Base-by-base conservation (phyloP, 495 filamentous ascomycete species). In the Neurospora intermedia region DNA sequence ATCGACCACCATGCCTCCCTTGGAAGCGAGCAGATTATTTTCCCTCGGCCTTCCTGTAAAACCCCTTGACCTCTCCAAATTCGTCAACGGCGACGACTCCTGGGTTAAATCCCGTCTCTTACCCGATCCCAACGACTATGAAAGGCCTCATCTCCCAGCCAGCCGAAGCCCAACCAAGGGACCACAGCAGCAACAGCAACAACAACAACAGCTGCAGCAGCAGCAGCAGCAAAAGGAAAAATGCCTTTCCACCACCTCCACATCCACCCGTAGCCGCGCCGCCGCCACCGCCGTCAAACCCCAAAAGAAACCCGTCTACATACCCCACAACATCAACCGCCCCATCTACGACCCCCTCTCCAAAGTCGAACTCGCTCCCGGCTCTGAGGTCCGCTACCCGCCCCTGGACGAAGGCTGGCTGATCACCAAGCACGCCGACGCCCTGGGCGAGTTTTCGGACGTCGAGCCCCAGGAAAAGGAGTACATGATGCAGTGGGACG, bases 401-500 rank as follows among this genome's bases (percentile, higher is more conserved):
- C 77, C 77, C 2, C 77, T 84, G 7, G 83, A 87, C 75, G 83
- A 85, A 70, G 75, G 75, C 42, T 88, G 86, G 87, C 79, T 88
- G 11, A 75, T 84, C 7, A 82, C 84, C 66, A 88, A 88, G 76
- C 84, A 87, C 73, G 81, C 83, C 35, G 84, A 88, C 69, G 83
- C 80, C 71, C 83, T 88, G 40, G 77, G 81, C 11, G 87, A 88
- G 71, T 87, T 84, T 70, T 81, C 79, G 54, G 87, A 87, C 73
- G 78, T 88, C 13, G 79, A 82, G 20, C 78, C 77, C 16, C 79
- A 79, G 16, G 87, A 88, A 71, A 86, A 86, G 72, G 87, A 88
- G 72, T 88, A 84, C 71, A 81, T 87, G 73, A 79, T 78, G 62
- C 81, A 83, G 69, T 88, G 85, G 85, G 85, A 88, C 70, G 78